Conservation (phyloP, 2,329 filamentous ascomycete genomes). For the Alternaria sp. region DNA sequence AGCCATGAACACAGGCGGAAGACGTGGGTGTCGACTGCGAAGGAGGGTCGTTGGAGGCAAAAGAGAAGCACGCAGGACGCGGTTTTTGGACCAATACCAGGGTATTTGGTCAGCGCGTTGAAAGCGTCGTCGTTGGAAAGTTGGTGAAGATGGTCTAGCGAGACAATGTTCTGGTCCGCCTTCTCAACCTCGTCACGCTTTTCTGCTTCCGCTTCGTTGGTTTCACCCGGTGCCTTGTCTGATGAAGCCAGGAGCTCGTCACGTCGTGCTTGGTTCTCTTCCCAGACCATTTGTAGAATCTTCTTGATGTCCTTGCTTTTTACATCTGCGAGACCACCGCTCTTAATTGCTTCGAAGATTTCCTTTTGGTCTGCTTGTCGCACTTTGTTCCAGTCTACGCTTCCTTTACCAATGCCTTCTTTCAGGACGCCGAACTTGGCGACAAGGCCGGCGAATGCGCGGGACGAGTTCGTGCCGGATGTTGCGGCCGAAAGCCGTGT, state of each 20-base stretch:
- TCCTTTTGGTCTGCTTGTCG: slow-evolving; percentile 65
- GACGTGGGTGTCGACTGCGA: slow-evolving; percentile 73
- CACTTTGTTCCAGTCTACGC: slow-evolving; percentile 78
- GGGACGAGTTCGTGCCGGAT: slow-evolving; percentile 67
- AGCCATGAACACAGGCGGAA: slow-evolving; percentile 70
- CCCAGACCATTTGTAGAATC: slow-evolving; percentile 75
- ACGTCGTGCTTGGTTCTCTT: slow-evolving; percentile 69
- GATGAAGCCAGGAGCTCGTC: slow-evolving; percentile 54
- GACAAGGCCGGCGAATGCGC: slow-evolving; percentile 72
- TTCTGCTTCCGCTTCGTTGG: slow-evolving; percentile 58
- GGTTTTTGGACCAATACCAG: slow-evolving; percentile 72
- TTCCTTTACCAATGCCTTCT: slow-evolving; percentile 71
- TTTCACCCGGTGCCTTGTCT: slow-evolving; percentile 51
- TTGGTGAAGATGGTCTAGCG: slow-evolving; percentile 68
- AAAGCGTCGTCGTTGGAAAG: slow-evolving; percentile 66
- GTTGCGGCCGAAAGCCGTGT: slow-evolving; percentile 70
- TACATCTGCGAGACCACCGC: slow-evolving; percentile 73
- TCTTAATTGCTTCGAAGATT: slow-evolving; percentile 73
- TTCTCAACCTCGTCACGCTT: slow-evolving; percentile 66
- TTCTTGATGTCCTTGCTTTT: slow-evolving; percentile 78
- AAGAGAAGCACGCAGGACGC: slow-evolving; percentile 71
- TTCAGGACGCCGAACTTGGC: slow-evolving; percentile 69
- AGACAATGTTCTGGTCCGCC: slow-evolving; percentile 67
- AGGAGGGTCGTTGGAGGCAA: slow-evolving; percentile 69
- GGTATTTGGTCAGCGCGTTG: slow-evolving; percentile 64